Percentiles rank a stretch among this genome's conserved stretches.
Evolutionary conservation across 345 rosid genomes (phyloP).

Genomic region (Geranium rotundifolium): DNA sequence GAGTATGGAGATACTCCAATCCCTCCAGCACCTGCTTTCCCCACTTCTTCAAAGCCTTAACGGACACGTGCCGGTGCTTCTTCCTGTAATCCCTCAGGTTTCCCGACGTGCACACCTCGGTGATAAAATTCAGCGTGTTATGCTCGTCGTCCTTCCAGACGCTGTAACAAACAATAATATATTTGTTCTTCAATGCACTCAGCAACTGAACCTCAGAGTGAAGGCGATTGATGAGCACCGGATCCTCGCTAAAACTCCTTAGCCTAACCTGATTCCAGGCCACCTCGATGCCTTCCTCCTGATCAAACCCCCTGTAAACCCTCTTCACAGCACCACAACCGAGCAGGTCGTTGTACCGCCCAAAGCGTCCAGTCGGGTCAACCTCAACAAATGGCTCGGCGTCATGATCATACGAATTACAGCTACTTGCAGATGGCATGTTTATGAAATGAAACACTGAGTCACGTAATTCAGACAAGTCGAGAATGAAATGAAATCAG

Average conservation of each 20-base stretch:
- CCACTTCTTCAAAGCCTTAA: constrained; percentile 69
- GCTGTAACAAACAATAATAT: constrained; percentile 49
- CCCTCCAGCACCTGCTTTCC: constrained; percentile 57
- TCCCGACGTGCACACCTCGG: constrained; percentile 66
- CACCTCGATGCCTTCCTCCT: not conserved
- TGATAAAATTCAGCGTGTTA: constrained; percentile 45
- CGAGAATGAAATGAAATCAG: too few species aligned
- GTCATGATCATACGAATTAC: constrained; percentile 24
- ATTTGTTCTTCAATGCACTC: constrained; percentile 41
- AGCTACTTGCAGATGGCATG: constrained; percentile 39
- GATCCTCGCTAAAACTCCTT: not conserved
- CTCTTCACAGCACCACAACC: constrained; percentile 61
- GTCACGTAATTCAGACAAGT: too few species aligned
- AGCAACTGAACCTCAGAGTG: constrained; percentile 22
- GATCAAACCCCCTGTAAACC: constrained; percentile 4
- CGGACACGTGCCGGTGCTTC: constrained; percentile 58
- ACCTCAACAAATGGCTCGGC: constrained; percentile 47
- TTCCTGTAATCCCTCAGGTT: constrained; percentile 49
- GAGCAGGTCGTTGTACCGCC: constrained; percentile 47
- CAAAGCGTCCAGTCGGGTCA: constrained; percentile 52
- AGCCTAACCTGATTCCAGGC: not conserved
- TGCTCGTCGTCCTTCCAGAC: constrained; percentile 44
- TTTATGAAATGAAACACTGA: not conserved
- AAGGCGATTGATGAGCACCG: not conserved
- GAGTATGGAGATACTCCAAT: constrained; percentile 51